Percentiles rank a stretch among this genome's conserved stretches.
phyloP scores from a whole-genome alignment of 2,329 filamentous ascomycete species.

The Fusarium sp. region DNA sequence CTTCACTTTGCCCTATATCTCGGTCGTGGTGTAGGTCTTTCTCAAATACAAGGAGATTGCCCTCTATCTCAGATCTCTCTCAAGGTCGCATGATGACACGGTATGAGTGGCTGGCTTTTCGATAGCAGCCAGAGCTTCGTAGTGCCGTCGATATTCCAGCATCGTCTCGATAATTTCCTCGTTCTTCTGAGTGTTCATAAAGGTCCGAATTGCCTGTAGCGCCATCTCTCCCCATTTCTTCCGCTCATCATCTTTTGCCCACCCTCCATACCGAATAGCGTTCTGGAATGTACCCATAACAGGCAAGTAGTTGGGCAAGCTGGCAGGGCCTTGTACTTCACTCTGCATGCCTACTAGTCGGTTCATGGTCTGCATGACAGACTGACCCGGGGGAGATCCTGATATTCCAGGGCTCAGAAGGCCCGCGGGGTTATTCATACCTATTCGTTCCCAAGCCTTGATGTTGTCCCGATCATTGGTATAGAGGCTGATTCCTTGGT shows the following conservation, averaged over 20 bases:
- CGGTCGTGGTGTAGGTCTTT: no score
- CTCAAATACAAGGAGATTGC: no score
- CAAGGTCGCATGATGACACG: no score
- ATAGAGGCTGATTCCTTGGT: not conserved
- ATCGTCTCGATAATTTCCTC: not conserved
- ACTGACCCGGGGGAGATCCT: not conserved
- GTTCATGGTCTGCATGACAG: not conserved
- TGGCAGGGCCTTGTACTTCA: not conserved
- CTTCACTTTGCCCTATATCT: no score
- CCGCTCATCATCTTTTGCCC: not conserved
- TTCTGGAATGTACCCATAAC: constrained; percentile 6
- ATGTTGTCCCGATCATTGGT: not conserved
- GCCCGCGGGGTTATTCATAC: not conserved
- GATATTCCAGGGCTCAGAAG: not conserved
- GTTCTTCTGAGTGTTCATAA: constrained; percentile 6
- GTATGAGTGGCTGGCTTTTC: not conserved
- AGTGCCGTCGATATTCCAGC: not conserved
- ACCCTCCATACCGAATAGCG: not conserved
- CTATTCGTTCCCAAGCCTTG: not conserved
- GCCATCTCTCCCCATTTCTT: not conserved
- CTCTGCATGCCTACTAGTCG: not conserved
- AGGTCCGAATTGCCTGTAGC: not conserved
- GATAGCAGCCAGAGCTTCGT: not conserved
- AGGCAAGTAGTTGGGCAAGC: not conserved
- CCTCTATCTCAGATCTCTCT: no score